Percentiles rank a stretch among this genome's conserved stretches.
Evolutionary conservation across 805 yeast genomes (phyloP).

Genomic region (Saccharomyces jurei): DNA sequence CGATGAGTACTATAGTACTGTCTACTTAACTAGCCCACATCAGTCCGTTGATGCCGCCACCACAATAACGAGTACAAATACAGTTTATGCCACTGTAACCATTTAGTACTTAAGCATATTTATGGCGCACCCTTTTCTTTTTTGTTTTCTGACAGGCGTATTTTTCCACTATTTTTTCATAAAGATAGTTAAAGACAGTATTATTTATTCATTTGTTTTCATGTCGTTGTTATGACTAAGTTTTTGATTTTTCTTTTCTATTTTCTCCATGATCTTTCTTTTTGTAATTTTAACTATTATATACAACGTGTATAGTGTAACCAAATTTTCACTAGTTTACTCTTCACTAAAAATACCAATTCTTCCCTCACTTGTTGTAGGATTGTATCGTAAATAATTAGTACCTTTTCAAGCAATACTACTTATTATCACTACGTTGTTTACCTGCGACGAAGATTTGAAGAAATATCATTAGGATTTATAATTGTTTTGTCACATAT

Average conservation of each 20-base stretch:
- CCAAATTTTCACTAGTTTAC: neutral
- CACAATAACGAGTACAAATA: slow-evolving; percentile 27
- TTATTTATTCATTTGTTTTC: neutral
- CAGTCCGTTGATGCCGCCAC: slow-evolving; percentile 31
- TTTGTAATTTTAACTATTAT: neutral
- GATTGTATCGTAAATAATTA: no score
- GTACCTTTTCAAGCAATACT: no score
- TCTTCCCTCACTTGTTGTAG: no score
- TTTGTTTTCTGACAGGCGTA: neutral
- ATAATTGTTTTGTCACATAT: no score
- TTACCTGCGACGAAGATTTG: no score
- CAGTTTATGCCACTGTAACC: slow-evolving; percentile 19
- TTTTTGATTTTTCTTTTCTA: neutral
- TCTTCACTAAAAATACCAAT: no score
- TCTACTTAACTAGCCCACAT: slow-evolving; percentile 20
- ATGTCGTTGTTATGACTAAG: neutral
- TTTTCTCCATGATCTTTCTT: neutral
- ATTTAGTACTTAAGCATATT: neutral
- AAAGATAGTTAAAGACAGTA: neutral
- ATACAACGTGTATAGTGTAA: neutral
- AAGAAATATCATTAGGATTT: no score
- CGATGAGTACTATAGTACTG: slow-evolving; percentile 27
- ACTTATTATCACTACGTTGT: no score
- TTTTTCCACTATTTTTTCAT: neutral
- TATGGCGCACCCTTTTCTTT: neutral